Conservation (phyloP, 2,329 filamentous ascomycete genomes). For the Xylariomycetidae sp. region DNA sequence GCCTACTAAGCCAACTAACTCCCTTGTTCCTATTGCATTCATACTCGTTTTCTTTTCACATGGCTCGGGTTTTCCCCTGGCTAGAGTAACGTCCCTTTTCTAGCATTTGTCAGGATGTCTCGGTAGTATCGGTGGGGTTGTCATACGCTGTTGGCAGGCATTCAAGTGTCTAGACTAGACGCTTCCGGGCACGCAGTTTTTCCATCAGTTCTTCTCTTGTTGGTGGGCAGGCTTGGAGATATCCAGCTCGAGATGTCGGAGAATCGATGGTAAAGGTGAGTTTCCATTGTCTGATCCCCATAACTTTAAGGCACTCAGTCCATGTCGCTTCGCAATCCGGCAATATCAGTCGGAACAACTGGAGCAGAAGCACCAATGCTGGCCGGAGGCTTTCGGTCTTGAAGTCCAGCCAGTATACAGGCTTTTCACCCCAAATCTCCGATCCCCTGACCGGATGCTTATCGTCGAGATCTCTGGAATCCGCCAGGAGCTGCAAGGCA, state of each 20-base stretch:
- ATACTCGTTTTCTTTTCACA: too few species aligned
- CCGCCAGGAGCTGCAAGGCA: slow-evolving; percentile 13
- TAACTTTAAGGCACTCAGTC: slow-evolving; percentile 16
- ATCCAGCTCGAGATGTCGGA: neutral
- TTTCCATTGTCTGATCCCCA: slow-evolving; percentile 15
- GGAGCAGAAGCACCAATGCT: slow-evolving; percentile 16
- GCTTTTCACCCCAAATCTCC: slow-evolving; percentile 14
- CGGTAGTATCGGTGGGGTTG: too few species aligned
- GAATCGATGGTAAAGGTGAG: slow-evolving; percentile 19
- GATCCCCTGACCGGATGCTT: slow-evolving; percentile 14
- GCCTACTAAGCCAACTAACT: too few species aligned
- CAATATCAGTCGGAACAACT: slow-evolving; percentile 14
- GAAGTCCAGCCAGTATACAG: slow-evolving; percentile 18
- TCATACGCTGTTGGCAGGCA: too few species aligned
- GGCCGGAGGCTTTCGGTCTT: slow-evolving; percentile 20
- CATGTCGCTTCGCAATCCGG: slow-evolving; percentile 12
- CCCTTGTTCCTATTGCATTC: too few species aligned
- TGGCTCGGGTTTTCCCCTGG: too few species aligned
- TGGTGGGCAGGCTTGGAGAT: too few species aligned
- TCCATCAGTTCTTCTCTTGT: too few species aligned
- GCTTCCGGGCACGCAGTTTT: too few species aligned
- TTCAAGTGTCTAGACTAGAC: too few species aligned
- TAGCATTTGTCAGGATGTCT: too few species aligned
- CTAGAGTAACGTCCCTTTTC: too few species aligned
- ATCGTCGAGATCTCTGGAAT: slow-evolving; percentile 17